Conservation (phyloP, 129 eudicot genomes). For the Flaveria trinervia region DNA sequence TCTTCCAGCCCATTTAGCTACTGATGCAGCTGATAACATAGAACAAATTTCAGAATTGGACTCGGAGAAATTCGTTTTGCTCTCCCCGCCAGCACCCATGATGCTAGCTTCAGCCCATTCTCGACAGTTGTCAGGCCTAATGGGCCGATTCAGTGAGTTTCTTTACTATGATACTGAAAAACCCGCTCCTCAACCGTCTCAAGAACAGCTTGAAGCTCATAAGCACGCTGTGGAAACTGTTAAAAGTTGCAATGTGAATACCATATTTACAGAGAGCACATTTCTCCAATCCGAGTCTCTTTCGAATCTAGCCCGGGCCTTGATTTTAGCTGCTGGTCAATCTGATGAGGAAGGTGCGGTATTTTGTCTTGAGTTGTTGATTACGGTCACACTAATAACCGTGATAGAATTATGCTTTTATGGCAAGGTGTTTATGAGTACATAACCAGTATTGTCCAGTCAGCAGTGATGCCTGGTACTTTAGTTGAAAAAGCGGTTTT, state of each 20-base stretch:
- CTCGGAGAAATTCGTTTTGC: slow-evolving; percentile 36
- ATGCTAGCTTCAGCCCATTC: slow-evolving; percentile 38
- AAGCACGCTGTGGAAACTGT: slow-evolving; percentile 57
- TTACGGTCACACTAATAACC: slow-evolving; percentile 64
- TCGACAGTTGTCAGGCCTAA: slow-evolving; percentile 60
- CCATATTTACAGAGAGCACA: slow-evolving; percentile 71
- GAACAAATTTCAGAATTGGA: slow-evolving; percentile 44
- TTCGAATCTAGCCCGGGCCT: slow-evolving; percentile 57
- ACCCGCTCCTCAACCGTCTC: slow-evolving; percentile 62
- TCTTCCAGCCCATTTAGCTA: slow-evolving; percentile 67
- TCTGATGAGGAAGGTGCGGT: slow-evolving; percentile 55
- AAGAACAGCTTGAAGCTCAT: slow-evolving; percentile 70
- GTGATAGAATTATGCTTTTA: slow-evolving; percentile 70
- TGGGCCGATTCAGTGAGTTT: slow-evolving; percentile 73
- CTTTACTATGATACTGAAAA: slow-evolving; percentile 68
- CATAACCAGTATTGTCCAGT: slow-evolving; percentile 64
- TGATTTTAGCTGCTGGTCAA: slow-evolving; percentile 54
- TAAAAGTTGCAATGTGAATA: slow-evolving; percentile 62
- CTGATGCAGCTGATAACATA: slow-evolving; percentile 56
- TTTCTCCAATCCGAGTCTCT: slow-evolving; percentile 77
- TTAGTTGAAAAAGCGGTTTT: slow-evolving; percentile 80
- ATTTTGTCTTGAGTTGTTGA: slow-evolving; percentile 70
- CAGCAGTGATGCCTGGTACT: slow-evolving; percentile 64
- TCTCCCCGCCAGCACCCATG: slow-evolving; percentile 41
- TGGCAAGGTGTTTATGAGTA: slow-evolving; percentile 76